phyloP scores from a whole-genome alignment of 495 filamentous ascomycete genomes.

The Platismatia glauca region DNA sequence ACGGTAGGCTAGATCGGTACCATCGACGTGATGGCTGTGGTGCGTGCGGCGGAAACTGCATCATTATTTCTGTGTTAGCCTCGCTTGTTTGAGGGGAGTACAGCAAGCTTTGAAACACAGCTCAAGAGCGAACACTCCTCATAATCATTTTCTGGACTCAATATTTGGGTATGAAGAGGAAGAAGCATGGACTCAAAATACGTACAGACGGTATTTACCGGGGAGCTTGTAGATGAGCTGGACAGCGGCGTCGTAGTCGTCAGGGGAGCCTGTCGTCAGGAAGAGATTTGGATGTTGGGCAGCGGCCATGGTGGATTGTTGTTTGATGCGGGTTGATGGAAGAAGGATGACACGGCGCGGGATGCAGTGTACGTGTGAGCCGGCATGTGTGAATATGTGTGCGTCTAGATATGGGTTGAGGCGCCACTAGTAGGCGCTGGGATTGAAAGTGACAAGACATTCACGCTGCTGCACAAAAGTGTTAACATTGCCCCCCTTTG shows the following conservation, averaged over 20 bases:
- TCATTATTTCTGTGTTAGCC: too few relatives aligned
- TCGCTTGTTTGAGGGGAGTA: too few relatives aligned
- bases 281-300: neutral
- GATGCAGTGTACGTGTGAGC: neutral
- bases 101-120: too few relatives aligned
- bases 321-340: neutral
- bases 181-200: too few relatives aligned
- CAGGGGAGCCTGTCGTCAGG: neutral
- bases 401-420: too few relatives aligned
- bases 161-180: too few relatives aligned
- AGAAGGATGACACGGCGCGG: neutral
- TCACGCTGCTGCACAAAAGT: neutral
- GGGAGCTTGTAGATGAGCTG: neutral
- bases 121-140: too few relatives aligned
- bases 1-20: neutral
- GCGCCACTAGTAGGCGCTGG: neutral
- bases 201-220: too few relatives aligned
- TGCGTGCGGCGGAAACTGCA: neutral
- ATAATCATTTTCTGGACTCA: too few relatives aligned
- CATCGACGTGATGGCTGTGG: neutral
- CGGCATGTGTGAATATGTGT: neutral
- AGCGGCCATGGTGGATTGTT: neutral
- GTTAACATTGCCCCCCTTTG: neutral
- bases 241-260: neutral
- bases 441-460: neutral